Conservation (phyloP, 2,329 filamentous ascomycete genomes). For the Ploettnerulaceae sp. region DNA sequence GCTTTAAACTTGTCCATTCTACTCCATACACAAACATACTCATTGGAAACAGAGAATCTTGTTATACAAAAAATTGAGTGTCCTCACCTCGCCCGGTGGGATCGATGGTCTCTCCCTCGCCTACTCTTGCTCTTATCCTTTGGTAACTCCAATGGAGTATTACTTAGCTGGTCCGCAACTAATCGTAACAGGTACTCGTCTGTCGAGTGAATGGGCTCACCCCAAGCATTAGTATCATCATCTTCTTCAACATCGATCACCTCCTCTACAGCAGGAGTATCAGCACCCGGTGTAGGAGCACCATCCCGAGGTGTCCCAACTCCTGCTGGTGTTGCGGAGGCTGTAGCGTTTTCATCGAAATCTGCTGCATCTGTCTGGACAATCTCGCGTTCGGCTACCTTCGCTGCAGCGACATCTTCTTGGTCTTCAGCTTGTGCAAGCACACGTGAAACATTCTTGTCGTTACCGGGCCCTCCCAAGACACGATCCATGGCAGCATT, state of each 20-base stretch:
- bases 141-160: conserved; percentile 56
- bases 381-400: conserved; percentile 82
- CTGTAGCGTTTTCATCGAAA: conserved; percentile 62
- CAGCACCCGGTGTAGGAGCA: conserved; percentile 40
- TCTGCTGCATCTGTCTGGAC: conserved; percentile 78
- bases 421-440: conserved; percentile 88
- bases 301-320: conserved; percentile 29
- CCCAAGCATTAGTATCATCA: conserved; percentile 55
- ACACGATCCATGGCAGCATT: conserved; percentile 83
- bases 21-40: conserved; percentile 23
- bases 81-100: conserved; percentile 28
- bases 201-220: conserved; percentile 53
- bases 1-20: conserved; percentile 20
- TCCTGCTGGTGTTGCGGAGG: conserved; percentile 29
- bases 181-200: conserved; percentile 71
- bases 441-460: conserved; percentile 62
- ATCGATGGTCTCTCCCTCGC: conserved; percentile 36
- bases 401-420: conserved; percentile 85
- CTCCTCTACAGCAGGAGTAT: conserved; percentile 22
- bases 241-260: conserved; percentile 34
- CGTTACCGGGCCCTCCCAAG: conserved; percentile 54
- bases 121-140: conserved; percentile 61
- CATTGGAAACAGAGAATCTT: conserved; percentile 9
- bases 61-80: conserved; percentile 20
- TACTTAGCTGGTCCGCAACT: conserved; percentile 59